phyloP scores from a whole-genome alignment of 2,329 filamentous ascomycete species.

The Alternaria gaisen region DNA sequence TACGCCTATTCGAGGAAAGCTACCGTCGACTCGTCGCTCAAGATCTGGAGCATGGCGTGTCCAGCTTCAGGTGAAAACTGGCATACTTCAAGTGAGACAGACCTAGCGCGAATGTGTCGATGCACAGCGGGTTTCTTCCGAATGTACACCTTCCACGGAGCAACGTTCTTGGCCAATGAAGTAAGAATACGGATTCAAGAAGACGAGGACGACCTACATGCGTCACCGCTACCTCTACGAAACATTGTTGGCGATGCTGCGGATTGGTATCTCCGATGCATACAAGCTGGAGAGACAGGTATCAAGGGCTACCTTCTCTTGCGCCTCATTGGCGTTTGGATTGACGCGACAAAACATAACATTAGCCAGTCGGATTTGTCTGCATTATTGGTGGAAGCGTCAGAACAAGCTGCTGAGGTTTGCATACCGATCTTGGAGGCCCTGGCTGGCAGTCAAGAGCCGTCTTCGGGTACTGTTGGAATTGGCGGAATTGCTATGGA shows the following conservation, averaged over 20 bases:
- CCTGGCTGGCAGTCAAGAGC: conserved; percentile 16
- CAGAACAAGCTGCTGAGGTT: conserved; percentile 24
- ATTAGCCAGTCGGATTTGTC: conserved; percentile 24
- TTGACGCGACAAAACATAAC: conserved; percentile 28
- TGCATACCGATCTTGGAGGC: conserved; percentile 34
- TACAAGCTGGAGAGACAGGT: conserved; percentile 43
- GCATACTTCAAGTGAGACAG: conserved; percentile 1
- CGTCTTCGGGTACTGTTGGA: not conserved
- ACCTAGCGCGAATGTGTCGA: conserved; percentile 32
- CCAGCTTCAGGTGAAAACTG: not conserved
- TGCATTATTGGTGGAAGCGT: conserved; percentile 21
- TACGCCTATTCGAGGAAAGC: conserved; percentile 42
- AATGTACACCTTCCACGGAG: conserved; percentile 32
- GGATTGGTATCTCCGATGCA: conserved; percentile 27
- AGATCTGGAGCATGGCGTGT: conserved; percentile 34
- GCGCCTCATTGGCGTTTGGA: conserved; percentile 30
- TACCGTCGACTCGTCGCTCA: conserved; percentile 37
- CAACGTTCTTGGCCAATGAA: conserved; percentile 32
- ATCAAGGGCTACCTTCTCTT: conserved; percentile 41
- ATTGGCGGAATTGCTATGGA: not conserved
- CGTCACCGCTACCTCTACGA: conserved; percentile 28
- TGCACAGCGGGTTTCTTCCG: conserved; percentile 39
- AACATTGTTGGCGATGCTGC: conserved; percentile 32
- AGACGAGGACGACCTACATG: conserved; percentile 32
- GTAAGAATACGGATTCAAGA: conserved; percentile 36